These are phyloP conservation scores for Tuber aestivum DNA, from an alignment of 495 filamentous ascomycete species.

Conservation along the genomic window DNA sequence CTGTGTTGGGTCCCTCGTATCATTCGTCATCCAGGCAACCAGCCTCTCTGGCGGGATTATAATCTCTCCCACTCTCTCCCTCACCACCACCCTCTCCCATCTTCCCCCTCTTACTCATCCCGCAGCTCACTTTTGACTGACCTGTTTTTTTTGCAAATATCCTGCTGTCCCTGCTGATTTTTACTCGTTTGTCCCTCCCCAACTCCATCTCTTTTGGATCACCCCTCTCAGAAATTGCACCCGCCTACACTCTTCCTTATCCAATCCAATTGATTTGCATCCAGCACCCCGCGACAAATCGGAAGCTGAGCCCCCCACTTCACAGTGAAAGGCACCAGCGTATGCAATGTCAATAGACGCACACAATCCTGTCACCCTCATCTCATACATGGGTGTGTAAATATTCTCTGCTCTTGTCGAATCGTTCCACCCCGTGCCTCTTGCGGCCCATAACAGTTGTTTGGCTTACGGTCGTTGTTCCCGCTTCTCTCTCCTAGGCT, in stretches of 20 bases:
- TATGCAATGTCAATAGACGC: constrained; percentile 39
- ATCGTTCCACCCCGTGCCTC: constrained; percentile 38
- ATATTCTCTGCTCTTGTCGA: constrained; percentile 37
- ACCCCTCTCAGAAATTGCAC: not conserved
- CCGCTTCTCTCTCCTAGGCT: constrained; percentile 20
- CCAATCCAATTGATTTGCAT: constrained; percentile 31
- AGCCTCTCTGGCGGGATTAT: not conserved
- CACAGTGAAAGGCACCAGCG: constrained; percentile 21
- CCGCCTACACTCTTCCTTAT: not conserved
- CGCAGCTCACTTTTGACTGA: constrained; percentile 1
- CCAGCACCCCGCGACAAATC: constrained; percentile 28
- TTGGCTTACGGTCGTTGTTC: constrained; percentile 29
- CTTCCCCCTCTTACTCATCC: not conserved
- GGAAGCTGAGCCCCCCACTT: constrained; percentile 38
- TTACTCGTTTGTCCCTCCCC: not conserved
- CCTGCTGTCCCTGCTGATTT: not conserved
- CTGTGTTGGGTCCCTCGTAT: not conserved
- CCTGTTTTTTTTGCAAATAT: not conserved
- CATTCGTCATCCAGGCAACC: not conserved
- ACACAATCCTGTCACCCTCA: constrained; percentile 39
- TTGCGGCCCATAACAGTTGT: constrained; percentile 20
- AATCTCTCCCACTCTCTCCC: not conserved
- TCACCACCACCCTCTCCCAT: not conserved
- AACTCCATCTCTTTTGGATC: constrained; percentile 1
- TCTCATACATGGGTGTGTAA: constrained; percentile 37